Base-by-base conservation (phyloP, 2,329 filamentous ascomycete species). In the Drechslera avenae region DNA sequence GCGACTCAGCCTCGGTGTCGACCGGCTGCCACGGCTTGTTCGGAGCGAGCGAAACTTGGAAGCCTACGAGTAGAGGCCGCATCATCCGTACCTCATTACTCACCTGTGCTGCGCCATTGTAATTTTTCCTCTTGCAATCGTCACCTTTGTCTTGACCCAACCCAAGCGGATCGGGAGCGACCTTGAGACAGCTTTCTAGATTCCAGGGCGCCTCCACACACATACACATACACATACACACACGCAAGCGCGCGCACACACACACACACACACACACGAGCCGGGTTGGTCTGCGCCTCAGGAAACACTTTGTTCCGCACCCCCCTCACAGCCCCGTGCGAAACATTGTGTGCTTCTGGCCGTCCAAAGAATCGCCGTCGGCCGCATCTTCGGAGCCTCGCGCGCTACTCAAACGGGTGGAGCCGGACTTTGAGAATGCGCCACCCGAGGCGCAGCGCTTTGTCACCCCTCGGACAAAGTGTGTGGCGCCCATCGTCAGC, bases 1-100 rank as follows among this genome's bases (percentile, higher is more conserved):
- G 57, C 4, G 49, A 56, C 66, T 67, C 67, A 67, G 68, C 68
- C 68, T 60, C 67, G 50, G 56, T 52, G 51, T 52, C 49, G 36
- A 42, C 53, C 57, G 60, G 57, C 36, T 57, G 42, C 48, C 49
- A 58, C 61, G 59, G 56, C 56, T 31, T 31, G 31, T 57, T 53
- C 47, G 54, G 54, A 39, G 33, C 47, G 34, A 43, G 33, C 46
- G 39, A 57, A 43, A 10, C 26, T 28, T 28, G 26, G 26, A 28
- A 28, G 7, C 47, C 40, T n/a, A 39, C 42, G 32, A 21, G 30
- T 39, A 28, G 50, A 32, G 32, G 45, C 55, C 49, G 47, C 55
- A 45, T 54, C 42, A 54, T 50, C 44, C 55, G 36, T 41, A 48
- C 42, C n/a, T 34, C 31, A 34, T 23, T 7, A 23, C 6, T 23